Evolutionary conservation across 2,329 filamentous ascomycete genomes (phyloP).

Genomic region (Magnaporthiopsis poae): DNA sequence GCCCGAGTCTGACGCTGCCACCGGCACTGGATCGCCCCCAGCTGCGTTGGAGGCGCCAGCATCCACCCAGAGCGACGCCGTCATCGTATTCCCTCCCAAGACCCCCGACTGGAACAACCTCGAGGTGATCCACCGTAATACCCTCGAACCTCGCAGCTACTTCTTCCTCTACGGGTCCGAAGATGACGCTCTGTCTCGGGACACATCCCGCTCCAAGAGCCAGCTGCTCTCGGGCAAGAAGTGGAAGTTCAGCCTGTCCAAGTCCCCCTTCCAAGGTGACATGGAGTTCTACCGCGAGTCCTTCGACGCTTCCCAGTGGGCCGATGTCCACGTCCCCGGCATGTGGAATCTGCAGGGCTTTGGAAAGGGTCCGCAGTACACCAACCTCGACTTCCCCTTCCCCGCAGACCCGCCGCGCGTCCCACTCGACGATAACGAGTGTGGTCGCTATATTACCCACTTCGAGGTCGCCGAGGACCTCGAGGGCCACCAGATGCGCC

Average conservation of each 20-base stretch:
- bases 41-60: not conserved
- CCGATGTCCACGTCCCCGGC: conserved; percentile 50
- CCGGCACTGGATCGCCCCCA: not conserved
- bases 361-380: conserved; percentile 56
- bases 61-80: not conserved
- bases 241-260: conserved; percentile 43
- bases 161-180: conserved; percentile 44
- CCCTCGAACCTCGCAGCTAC: conserved; percentile 44
- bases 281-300: conserved; percentile 26
- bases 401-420: conserved; percentile 57
- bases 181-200: conserved; percentile 35
- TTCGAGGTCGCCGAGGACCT: conserved; percentile 42
- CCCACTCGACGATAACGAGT: conserved; percentile 53
- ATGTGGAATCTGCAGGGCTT: conserved; percentile 64
- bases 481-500: conserved; percentile 42
- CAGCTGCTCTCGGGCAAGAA: conserved; percentile 13
- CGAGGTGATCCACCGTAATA: conserved; percentile 48
- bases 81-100: conserved; percentile 4
- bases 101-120: conserved; percentile 53
- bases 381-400: conserved; percentile 58
- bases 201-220: conserved; percentile 18
- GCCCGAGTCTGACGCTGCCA: not conserved
- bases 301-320: conserved; percentile 33
- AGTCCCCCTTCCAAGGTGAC: conserved; percentile 36
- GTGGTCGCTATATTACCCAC: conserved; percentile 49